These are phyloP conservation scores for Golubevia pallescens DNA, from an alignment of 1,284 basidiomycete genomes.

Conservation along the genomic window DNA sequence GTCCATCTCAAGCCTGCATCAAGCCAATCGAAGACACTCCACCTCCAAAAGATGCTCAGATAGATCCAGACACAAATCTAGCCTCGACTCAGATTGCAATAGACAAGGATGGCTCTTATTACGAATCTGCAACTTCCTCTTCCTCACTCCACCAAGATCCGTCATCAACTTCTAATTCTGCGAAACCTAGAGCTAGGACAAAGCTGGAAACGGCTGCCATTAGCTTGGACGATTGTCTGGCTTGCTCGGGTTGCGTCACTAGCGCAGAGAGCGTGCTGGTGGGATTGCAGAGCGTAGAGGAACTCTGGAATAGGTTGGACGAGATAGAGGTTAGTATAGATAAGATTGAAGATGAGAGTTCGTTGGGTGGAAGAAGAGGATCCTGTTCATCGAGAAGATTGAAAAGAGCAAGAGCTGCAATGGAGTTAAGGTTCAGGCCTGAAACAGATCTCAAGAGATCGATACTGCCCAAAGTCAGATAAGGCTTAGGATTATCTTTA, in stretches of 20 bases:
- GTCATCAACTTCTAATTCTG: conserved; percentile 33
- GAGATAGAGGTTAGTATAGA: not conserved
- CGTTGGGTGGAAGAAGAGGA: conserved; percentile 20
- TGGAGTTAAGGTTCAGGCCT: no score
- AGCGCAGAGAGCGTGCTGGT: conserved; percentile 60
- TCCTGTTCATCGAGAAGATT: conserved; percentile 67
- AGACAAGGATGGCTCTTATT: conserved; percentile 79
- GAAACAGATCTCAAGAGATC: no score
- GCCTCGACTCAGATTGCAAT: conserved; percentile 84
- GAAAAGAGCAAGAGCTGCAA: no score
- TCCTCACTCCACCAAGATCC: not conserved
- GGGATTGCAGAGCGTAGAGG: conserved; percentile 53
- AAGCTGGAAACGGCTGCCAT: conserved; percentile 60
- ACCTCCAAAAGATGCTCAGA: conserved; percentile 68
- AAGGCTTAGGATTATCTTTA: no score
- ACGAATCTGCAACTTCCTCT: conserved; percentile 67
- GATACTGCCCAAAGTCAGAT: no score
- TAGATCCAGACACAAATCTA: conserved; percentile 32
- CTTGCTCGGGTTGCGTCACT: conserved; percentile 61
- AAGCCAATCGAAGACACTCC: conserved; percentile 76
- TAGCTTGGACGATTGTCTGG: conserved; percentile 62
- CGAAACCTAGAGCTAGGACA: conserved; percentile 49
- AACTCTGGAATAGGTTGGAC: conserved; percentile 28
- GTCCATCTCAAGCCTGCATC: conserved; percentile 95
- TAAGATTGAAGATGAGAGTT: no score